Conservation (phyloP, 495 filamentous ascomycete genomes). For the Pyronema omphalodes region DNA sequence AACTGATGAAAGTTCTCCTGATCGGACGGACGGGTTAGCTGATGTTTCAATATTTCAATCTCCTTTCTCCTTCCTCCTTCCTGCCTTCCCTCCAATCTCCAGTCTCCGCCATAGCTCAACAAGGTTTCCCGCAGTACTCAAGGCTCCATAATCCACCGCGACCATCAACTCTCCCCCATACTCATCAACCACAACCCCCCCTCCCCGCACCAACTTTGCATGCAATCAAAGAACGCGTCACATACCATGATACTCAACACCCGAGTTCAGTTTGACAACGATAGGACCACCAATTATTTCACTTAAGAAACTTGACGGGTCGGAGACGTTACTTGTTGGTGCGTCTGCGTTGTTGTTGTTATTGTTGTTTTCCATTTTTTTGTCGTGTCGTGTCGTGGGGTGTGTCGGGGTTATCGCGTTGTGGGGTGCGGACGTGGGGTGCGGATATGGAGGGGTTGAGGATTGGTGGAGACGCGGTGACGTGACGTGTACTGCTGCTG, state of each 20-base stretch:
- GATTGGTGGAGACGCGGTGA: too few species aligned
- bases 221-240: background rate
- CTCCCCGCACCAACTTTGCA: background rate
- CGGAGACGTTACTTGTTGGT: slow-evolving; percentile 32
- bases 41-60: background rate
- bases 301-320: slow-evolving; percentile 75
- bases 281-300: slow-evolving; percentile 86
- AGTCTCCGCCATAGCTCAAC: too few species aligned
- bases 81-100: background rate
- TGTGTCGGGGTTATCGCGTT: too few species aligned
- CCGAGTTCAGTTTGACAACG: slow-evolving; percentile 88
- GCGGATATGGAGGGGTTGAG: too few species aligned
- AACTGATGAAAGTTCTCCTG: slow-evolving; percentile 86
- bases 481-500: too few species aligned
- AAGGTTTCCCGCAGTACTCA: background rate
- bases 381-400: background rate
- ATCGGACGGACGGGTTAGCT: background rate
- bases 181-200: too few species aligned
- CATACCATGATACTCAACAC: slow-evolving; percentile 84
- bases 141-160: too few species aligned
- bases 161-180: too few species aligned
- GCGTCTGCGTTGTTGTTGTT: background rate
- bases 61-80: background rate
- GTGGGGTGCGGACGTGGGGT: too few species aligned
- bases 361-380: background rate